Evolutionary conservation across 1,284 basidiomycete genomes (phyloP).

Genomic region (Mycosarcoma maydis): DNA sequence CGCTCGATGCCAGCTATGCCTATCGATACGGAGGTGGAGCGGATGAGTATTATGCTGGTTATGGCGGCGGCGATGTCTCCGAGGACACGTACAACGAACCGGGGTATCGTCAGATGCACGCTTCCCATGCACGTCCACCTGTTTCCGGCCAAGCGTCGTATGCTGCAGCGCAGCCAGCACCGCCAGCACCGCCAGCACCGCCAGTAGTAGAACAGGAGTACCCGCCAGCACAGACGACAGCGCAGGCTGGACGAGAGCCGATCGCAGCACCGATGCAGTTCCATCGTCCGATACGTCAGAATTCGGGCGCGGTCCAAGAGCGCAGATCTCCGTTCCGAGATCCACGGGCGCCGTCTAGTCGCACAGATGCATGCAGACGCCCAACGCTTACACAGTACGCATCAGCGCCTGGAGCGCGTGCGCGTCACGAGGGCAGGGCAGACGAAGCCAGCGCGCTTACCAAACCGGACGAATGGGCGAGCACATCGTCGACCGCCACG

Average conservation of each 20-base stretch:
- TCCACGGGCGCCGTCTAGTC: too few species aligned
- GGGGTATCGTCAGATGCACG: background rate
- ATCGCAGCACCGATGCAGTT: slow-evolving; percentile 24
- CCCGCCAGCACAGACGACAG: background rate
- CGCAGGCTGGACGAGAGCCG: slow-evolving; percentile 3
- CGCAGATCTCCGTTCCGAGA: slow-evolving; percentile 27
- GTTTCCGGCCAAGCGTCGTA: too few species aligned
- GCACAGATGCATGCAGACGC: too few species aligned
- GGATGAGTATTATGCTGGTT: slow-evolving; percentile 6
- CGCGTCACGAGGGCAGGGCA: too few species aligned
- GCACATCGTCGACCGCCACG: background rate
- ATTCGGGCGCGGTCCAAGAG: background rate
- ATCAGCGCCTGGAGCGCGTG: too few species aligned
- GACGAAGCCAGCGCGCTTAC: slow-evolving; percentile 4
- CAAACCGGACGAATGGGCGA: slow-evolving; percentile 17
- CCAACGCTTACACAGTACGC: too few species aligned
- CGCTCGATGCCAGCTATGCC: slow-evolving; percentile 4
- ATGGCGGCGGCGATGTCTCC: slow-evolving; percentile 6
- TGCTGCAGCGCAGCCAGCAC: too few species aligned
- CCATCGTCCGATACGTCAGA: slow-evolving; percentile 31
- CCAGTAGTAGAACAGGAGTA: background rate
- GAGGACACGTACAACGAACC: slow-evolving; percentile 8
- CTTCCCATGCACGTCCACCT: too few species aligned
- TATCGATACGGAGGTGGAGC: background rate
- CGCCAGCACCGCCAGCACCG: too few species aligned